Evolutionary conservation across 2,329 filamentous ascomycete genomes (phyloP).

Genomic region (Colletotrichum higginsianum): DNA sequence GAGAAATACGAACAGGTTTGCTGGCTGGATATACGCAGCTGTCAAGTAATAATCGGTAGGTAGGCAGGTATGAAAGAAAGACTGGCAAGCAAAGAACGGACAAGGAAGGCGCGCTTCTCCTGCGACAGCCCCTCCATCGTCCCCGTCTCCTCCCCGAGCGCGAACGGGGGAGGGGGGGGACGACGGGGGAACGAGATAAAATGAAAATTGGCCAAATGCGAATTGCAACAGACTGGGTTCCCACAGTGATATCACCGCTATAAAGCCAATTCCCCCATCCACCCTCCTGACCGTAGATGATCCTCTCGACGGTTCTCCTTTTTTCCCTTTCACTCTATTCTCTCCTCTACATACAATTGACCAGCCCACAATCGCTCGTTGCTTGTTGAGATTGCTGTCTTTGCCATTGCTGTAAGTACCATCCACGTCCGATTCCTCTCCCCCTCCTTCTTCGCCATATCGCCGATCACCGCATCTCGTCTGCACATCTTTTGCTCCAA

Average conservation of each 20-base stretch:
- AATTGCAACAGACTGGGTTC: conserved; percentile 33
- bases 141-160: conserved; percentile 20
- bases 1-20: conserved; percentile 25
- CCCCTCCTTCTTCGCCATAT: conserved; percentile 6
- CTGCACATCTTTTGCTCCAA: conserved; percentile 26
- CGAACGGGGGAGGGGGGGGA: conserved; percentile 9
- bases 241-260: conserved; percentile 44
- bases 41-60: background rate
- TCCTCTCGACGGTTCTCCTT: conserved; percentile 19
- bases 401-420: conserved; percentile 36
- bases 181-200: conserved; percentile 33
- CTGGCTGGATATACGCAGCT: background rate
- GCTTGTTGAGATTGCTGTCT: conserved; percentile 14
- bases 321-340: background rate
- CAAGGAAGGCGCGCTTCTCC: conserved; percentile 6
- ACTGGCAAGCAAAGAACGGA: background rate
- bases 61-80: background rate
- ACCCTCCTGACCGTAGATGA: background rate
- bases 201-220: conserved; percentile 43
- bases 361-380: conserved; percentile 31
- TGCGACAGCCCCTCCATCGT: conserved; percentile 13
- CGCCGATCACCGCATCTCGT: conserved; percentile 31
- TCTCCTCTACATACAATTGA: conserved; percentile 12
- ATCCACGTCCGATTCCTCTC: background rate
- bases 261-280: conserved; percentile 40